phyloP scores from a whole-genome alignment of 1,284 basidiomycete genomes.

The Ganoderma multipileum region DNA sequence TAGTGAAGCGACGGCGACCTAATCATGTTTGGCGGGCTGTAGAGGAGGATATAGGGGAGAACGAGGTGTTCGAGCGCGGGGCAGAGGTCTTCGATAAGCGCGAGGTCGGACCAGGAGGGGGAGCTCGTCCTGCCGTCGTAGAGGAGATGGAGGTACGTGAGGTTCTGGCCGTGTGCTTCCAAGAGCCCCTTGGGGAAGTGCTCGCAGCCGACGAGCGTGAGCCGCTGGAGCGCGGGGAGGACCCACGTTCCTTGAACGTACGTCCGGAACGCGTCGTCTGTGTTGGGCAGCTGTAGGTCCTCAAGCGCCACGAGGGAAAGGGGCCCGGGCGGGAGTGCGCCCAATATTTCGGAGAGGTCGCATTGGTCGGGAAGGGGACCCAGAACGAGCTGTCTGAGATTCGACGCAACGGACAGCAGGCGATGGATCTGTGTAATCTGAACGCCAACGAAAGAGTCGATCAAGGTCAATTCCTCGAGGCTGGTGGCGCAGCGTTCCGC shows the following conservation, averaged over 20 bases:
- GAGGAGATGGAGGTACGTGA: neutral
- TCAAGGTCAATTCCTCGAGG: neutral
- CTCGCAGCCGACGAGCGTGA: constrained; percentile 8
- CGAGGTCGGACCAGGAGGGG: neutral
- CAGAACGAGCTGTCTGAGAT: neutral
- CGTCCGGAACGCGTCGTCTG: neutral
- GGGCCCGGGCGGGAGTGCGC: neutral
- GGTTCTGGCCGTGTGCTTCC: neutral
- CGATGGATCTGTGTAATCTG: neutral
- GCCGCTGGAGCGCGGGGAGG: neutral
- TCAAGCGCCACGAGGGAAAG: neutral
- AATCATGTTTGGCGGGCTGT: constrained; percentile 4
- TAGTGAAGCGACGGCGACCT: constrained; percentile 10
- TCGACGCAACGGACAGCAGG: neutral
- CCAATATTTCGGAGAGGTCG: neutral
- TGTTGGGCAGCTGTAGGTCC: neutral
- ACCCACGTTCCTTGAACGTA: neutral
- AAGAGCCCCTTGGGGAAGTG: neutral
- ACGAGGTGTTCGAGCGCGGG: neutral
- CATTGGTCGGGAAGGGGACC: neutral
- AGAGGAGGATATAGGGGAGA: neutral
- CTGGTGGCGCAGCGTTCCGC: neutral
- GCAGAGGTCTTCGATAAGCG: neutral
- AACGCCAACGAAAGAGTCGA: neutral
- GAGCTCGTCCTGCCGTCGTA: neutral